These are phyloP conservation scores for Lachnellula suecica DNA, from an alignment of 2,329 filamentous ascomycete genomes.

Conservation along the genomic window DNA sequence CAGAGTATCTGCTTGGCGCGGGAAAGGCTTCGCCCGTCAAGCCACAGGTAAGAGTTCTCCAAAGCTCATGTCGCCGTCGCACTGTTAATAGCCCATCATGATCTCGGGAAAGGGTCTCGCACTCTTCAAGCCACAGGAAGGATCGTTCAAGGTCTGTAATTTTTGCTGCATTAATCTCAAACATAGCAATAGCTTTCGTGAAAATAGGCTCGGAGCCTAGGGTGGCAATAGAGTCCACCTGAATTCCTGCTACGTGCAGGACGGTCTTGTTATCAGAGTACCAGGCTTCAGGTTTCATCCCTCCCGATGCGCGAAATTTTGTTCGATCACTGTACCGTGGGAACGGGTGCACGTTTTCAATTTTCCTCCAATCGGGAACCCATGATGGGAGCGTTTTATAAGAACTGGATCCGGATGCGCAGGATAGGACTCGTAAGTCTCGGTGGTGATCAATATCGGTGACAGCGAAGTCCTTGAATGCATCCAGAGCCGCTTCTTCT, in stretches of 20 bases:
- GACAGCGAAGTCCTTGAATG: conserved; percentile 3
- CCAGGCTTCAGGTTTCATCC: conserved; percentile 5
- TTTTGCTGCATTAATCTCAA: not conserved
- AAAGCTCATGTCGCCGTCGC: not conserved
- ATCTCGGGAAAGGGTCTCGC: not conserved
- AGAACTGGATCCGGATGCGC: not conserved
- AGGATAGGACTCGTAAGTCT: conserved; percentile 2
- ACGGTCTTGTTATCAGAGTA: conserved; percentile 1
- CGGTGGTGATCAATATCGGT: not conserved
- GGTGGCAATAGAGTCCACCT: not conserved
- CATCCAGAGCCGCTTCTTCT: not conserved
- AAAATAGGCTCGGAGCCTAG: not conserved
- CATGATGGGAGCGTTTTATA: conserved; percentile 1
- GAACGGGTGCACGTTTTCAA: conserved; percentile 8
- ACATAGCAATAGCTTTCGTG: not conserved
- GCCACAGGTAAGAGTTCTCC: conserved; percentile 5
- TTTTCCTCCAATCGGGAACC: conserved; percentile 6
- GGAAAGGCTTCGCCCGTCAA: conserved; percentile 8
- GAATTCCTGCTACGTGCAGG: not conserved
- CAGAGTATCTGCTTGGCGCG: not conserved
- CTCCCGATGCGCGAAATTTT: conserved; percentile 6
- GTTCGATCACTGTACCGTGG: conserved; percentile 8
- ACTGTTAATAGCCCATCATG: not conserved
- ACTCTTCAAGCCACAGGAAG: not conserved
- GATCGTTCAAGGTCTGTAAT: not conserved